A percentile compares a stretch with the other conserved stretches of the same genome.
Evolutionary conservation across 2,329 filamentous ascomycete genomes (phyloP).

Genomic region (Fusarium subglutinans): DNA sequence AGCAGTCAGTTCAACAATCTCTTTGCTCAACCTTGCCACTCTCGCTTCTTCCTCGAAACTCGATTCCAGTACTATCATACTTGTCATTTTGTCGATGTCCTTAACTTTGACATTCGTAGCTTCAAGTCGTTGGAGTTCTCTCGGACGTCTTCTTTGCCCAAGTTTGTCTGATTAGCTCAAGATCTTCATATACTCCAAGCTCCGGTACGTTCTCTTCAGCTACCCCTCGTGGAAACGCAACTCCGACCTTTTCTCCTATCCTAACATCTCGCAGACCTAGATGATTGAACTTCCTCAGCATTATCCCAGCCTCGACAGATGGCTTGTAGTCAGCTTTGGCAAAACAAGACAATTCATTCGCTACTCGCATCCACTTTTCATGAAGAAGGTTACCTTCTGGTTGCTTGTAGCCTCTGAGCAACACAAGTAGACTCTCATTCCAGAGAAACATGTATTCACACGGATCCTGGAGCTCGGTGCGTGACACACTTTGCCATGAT

Average conservation of each 20-base stretch:
- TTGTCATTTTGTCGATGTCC: too few species aligned
- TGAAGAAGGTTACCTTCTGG: background rate
- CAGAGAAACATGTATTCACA: background rate
- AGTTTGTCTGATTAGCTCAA: background rate
- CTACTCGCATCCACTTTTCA: background rate
- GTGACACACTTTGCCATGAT: background rate
- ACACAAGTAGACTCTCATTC: background rate
- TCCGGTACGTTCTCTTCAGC: background rate
- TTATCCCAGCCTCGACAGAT: too few species aligned
- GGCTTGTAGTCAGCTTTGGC: background rate
- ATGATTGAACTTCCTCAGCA: background rate
- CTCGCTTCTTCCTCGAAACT: fast-evolving
- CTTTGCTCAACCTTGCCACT: background rate
- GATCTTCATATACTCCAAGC: background rate
- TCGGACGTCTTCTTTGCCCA: background rate
- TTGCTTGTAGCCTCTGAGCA: background rate
- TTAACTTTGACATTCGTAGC: background rate
- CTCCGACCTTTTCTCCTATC: background rate
- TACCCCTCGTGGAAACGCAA: background rate
- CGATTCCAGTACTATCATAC: background rate
- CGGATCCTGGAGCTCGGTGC: too few species aligned
- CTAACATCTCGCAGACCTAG: background rate
- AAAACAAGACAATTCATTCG: background rate
- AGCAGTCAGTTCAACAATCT: background rate
- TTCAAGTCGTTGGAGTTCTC: background rate